Base-by-base conservation (phyloP, 2,329 filamentous ascomycete genomes). In the Coleophoma cylindrospora region DNA sequence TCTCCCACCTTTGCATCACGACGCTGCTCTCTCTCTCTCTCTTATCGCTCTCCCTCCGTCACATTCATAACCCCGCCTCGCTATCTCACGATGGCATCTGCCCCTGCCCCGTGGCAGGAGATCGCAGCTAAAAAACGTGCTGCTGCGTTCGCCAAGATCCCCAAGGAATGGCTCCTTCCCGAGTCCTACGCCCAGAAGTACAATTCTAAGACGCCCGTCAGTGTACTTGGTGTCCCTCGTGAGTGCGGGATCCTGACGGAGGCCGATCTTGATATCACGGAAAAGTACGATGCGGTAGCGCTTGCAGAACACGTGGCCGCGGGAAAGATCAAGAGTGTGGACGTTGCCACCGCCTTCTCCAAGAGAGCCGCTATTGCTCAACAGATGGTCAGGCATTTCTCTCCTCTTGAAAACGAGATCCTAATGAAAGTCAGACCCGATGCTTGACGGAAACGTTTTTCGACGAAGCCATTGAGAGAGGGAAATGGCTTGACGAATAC, bases 221-320 rank as follows among this genome's bases (percentile, higher is more conserved):
- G 66, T 52, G 70, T 71, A 34, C 64, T 66, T 1, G 48, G 49
- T 9, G 53, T 74, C 5, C 70, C 72, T 11, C 44, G 58, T 21
- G 48, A 64, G 46, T 73, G 71, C 45, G 74, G 74, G 1, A 60
- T 80, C 8, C 59, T 80, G 7, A 68, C 71, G 0, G 43, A 65
- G 0, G 52, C 63, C n/a, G 76, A 80, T 57, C 54, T 79, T 3
- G 63, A 67, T 9, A 74, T 80, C 34, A 80, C 77, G 0, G 71
- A 75, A 34, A 62, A 66, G 13, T 70, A 72, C 45, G 73, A 76
- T 54, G 72, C 69, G 0, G 61, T 66, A 4, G 66, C 58, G 2
- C 65, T 79, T 5, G 68, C 70, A 0, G 63, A 61, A 27, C 69
- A 66, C 10, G 69, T 76, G 9, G 66, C 67, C 0, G 52, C 54